These are phyloP conservation scores for Exophiala sideris DNA, from an alignment of 2,329 filamentous ascomycete genomes.

Conservation along the genomic window DNA sequence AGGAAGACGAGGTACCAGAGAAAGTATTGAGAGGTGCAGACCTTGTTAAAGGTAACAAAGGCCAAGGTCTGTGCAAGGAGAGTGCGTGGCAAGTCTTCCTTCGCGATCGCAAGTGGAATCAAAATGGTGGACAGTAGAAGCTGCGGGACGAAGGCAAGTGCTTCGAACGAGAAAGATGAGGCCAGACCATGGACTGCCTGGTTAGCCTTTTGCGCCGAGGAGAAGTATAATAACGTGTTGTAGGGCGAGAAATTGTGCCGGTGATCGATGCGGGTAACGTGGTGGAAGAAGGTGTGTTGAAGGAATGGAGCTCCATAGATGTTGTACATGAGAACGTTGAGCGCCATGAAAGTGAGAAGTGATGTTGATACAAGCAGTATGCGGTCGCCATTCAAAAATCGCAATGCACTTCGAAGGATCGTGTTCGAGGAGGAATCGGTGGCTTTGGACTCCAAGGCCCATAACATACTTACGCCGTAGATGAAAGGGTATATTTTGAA, in stretches of 20 bases:
- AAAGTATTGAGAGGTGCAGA: conserved; percentile 99
- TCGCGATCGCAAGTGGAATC: conserved; percentile 57
- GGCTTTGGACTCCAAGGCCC: conserved; percentile 35
- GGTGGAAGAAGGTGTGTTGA: conserved; percentile 87
- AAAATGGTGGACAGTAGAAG: conserved; percentile 73
- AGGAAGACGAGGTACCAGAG: conserved; percentile 96
- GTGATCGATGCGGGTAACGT: conserved; percentile 89
- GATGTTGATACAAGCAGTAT: conserved; percentile 53
- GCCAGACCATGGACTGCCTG: conserved; percentile 25
- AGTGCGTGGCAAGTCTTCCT: conserved; percentile 64
- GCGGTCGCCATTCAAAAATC: conserved; percentile 40
- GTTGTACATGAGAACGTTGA: conserved; percentile 77
- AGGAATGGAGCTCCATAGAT: conserved; percentile 78
- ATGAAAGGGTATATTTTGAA: conserved; percentile 99
- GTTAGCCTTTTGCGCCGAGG: conserved; percentile 59
- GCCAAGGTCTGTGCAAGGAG: conserved; percentile 91
- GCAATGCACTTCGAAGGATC: conserved; percentile 24
- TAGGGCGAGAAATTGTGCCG: conserved; percentile 98
- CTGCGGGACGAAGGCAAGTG: conserved; percentile 85
- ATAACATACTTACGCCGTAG: conserved; percentile 64
- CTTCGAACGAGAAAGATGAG: conserved; percentile 59
- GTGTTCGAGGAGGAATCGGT: conserved; percentile 6
- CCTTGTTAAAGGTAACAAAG: conserved; percentile 97
- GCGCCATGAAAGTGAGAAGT: conserved; percentile 65
- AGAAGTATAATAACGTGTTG: conserved; percentile 84